These are phyloP conservation scores for Diutina neorugosa DNA, from an alignment of 1,139 yeast species.

Conservation along the genomic window DNA sequence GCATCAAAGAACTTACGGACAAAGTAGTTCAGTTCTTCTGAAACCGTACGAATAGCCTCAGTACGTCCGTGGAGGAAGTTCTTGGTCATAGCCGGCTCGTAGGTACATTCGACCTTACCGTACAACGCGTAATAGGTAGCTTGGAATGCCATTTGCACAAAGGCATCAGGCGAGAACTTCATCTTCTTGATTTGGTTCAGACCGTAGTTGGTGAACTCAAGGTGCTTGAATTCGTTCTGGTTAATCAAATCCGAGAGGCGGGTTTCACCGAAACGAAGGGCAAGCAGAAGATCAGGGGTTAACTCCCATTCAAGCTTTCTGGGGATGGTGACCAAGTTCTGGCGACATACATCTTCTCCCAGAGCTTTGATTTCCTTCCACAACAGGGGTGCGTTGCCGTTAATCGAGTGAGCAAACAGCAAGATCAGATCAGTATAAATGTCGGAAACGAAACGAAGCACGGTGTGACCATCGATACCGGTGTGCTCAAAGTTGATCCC, in stretches of 20 bases:
- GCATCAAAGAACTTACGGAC: constrained; percentile 79
- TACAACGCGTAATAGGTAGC: constrained; percentile 85
- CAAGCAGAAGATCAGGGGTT: constrained; percentile 62
- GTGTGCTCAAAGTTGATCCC: constrained; percentile 93
- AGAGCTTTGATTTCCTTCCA: constrained; percentile 31
- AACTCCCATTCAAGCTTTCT: constrained; percentile 84
- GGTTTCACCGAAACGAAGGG: constrained; percentile 85
- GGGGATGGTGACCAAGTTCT: constrained; percentile 50
- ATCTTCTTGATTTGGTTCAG: constrained; percentile 67
- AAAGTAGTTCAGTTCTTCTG: constrained; percentile 68
- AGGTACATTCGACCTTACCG: constrained; percentile 87
- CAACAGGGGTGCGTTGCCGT: constrained; percentile 67
- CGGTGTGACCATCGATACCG: constrained; percentile 94
- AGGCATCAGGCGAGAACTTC: constrained; percentile 91
- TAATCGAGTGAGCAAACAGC: constrained; percentile 75
- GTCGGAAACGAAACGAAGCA: constrained; percentile 75
- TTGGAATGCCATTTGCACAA: constrained; percentile 89
- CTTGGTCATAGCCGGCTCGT: constrained; percentile 95
- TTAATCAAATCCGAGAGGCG: constrained; percentile 76
- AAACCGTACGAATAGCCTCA: constrained; percentile 80
- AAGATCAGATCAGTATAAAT: constrained; percentile 84
- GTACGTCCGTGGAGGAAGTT: constrained; percentile 81
- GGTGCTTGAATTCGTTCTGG: constrained; percentile 77
- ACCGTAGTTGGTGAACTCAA: constrained; percentile 71
- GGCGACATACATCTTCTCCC: constrained; percentile 8